Evolutionary conservation across 306 rosid species (phyloP).

Genomic region (Mimosa bimucronata): DNA sequence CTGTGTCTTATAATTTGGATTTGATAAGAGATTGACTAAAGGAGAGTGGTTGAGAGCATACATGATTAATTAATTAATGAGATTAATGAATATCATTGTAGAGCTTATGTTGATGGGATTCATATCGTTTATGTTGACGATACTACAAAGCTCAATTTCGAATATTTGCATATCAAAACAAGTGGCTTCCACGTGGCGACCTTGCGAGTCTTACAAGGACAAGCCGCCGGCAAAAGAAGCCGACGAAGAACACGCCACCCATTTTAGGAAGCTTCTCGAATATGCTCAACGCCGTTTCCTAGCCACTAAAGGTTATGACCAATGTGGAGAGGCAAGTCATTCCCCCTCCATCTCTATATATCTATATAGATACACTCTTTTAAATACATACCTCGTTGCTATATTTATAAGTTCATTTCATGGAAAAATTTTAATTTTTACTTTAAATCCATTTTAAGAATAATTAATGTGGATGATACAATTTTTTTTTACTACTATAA

Average conservation of each 20-base stretch:
- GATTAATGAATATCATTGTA: not conserved
- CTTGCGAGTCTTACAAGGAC: constrained; percentile 40
- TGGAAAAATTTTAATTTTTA: too few species aligned
- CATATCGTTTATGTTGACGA: constrained; percentile 63
- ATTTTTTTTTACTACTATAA: too few species aligned
- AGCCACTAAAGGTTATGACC: constrained; percentile 45
- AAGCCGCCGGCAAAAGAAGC: not conserved
- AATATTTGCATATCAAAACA: constrained; percentile 47
- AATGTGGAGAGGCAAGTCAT: constrained; percentile 37
- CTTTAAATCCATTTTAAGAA: too few species aligned
- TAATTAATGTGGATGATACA: too few species aligned
- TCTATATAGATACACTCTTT: too few species aligned
- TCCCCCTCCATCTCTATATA: not conserved
- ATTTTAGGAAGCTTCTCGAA: constrained; percentile 40
- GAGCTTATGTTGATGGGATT: constrained; percentile 88
- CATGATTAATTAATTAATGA: not conserved
- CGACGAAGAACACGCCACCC: not conserved
- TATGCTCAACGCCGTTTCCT: constrained; percentile 43
- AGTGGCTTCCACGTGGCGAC: constrained; percentile 63
- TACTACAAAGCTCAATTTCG: constrained; percentile 47
- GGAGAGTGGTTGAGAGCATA: not conserved
- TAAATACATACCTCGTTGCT: too few species aligned
- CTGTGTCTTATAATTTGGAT: too few species aligned
- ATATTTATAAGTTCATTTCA: too few species aligned
- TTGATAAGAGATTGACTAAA: too few species aligned